Evolutionary conservation across 306 rosid species (phyloP).

Genomic region (Senna siamea): DNA sequence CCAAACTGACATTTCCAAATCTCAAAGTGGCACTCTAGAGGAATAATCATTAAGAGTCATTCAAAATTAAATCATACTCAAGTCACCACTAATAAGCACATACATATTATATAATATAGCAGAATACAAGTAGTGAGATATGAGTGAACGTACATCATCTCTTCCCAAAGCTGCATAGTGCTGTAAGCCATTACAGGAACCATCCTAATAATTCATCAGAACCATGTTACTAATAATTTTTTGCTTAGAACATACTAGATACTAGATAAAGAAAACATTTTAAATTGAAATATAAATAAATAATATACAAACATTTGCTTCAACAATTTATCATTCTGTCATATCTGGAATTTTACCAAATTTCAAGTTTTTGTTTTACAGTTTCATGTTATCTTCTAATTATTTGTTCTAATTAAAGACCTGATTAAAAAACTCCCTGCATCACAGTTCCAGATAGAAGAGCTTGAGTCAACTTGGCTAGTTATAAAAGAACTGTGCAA

Average conservation of each 20-base stretch:
- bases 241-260: not conserved
- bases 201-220: conserved; percentile 64
- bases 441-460: not conserved
- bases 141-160: conserved; percentile 61
- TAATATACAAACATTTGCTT: conserved; percentile 8
- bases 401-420: conserved; percentile 13
- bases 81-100: conserved; percentile 14
- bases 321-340: not conserved
- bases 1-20: conserved; percentile 13
- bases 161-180: conserved; percentile 94
- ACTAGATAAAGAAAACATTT: not conserved
- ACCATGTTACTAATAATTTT: conserved; percentile 30
- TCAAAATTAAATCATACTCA: not conserved
- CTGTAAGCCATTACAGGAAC: conserved; percentile 93
- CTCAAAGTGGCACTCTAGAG: not conserved
- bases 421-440: not conserved
- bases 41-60: not conserved
- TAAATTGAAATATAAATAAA: conserved; percentile 9
- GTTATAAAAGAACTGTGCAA: conserved; percentile 8
- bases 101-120: not conserved
- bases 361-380: conserved; percentile 24
- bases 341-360: not conserved
- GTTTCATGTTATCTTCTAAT: conserved; percentile 15
- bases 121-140: conserved; percentile 20
- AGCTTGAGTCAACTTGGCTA: conserved; percentile 11